These are phyloP conservation scores for Pulveroboletus sp. DNA, from an alignment of 768 basidiomycete species.

Conservation along the genomic window DNA sequence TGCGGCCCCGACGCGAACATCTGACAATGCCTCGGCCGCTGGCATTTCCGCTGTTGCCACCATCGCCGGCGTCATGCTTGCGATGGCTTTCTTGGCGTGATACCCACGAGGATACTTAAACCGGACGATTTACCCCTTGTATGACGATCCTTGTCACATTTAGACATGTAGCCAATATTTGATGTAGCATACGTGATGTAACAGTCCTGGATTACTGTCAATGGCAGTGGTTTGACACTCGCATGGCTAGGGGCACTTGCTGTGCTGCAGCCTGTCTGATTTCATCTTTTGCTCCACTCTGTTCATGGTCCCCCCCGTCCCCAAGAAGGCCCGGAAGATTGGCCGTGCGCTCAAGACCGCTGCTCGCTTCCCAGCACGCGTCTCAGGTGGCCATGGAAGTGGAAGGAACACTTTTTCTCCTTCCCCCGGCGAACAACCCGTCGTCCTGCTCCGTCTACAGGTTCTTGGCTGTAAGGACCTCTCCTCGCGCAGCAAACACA, in stretches of 20 bases:
- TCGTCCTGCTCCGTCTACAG: constrained; percentile 67
- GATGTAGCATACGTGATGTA: neutral
- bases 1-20: constrained; percentile 12
- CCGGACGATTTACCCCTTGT: no score
- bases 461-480: constrained; percentile 63
- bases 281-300: neutral
- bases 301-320: constrained; percentile 31
- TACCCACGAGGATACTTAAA: neutral
- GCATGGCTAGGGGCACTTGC: constrained; percentile 2
- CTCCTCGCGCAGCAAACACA: constrained; percentile 60
- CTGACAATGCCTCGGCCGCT: constrained; percentile 18
- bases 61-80: constrained; percentile 31
- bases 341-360: constrained; percentile 60
- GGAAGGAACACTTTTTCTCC: constrained; percentile 41
- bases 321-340: constrained; percentile 49
- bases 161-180: neutral
- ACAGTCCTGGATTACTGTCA: neutral
- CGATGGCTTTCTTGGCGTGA: constrained; percentile 36
- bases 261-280: constrained; percentile 4
- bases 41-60: constrained; percentile 31
- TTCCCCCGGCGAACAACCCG: constrained; percentile 58
- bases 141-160: neutral
- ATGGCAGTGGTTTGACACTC: no score
- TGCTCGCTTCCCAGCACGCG: constrained; percentile 50
- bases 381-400: constrained; percentile 39